Conservation (phyloP, 2,329 filamentous ascomycete genomes). For the Penicillium sp. region DNA sequence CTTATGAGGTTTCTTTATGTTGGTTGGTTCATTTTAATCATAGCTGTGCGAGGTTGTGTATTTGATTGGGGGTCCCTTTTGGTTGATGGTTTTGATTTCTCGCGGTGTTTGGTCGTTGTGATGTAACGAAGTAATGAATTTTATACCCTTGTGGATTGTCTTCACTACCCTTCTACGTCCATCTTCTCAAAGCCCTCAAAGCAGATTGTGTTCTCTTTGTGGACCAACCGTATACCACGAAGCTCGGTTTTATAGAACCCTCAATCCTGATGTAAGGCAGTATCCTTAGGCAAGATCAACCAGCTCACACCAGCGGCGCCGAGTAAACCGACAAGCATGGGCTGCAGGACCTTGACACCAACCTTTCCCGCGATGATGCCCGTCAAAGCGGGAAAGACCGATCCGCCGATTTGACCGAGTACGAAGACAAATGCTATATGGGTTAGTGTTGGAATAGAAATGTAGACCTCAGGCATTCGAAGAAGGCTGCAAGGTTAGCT, state of each 20-base stretch:
- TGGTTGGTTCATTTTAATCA: neutral
- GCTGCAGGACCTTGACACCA: slow-evolving; percentile 52
- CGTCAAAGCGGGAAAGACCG: slow-evolving; percentile 56
- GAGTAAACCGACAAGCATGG: slow-evolving; percentile 51
- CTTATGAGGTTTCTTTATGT: neutral
- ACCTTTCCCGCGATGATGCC: slow-evolving; percentile 49
- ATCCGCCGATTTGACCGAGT: slow-evolving; percentile 55
- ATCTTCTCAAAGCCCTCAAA: neutral
- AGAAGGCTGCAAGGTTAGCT: neutral
- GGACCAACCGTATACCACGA: neutral
- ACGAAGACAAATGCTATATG: slow-evolving; percentile 52
- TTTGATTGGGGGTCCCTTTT: neutral
- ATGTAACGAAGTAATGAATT: slow-evolving; percentile 23
- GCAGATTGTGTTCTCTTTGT: neutral
- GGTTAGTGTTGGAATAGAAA: neutral
- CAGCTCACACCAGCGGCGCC: slow-evolving; percentile 48
- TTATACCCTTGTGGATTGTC: slow-evolving; percentile 11
- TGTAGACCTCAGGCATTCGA: no score
- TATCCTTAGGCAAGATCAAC: slow-evolving; percentile 38
- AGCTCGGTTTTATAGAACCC: neutral
- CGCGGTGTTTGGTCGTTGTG: slow-evolving; percentile 2
- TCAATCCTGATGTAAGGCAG: slow-evolving; percentile 23
- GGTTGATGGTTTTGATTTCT: neutral
- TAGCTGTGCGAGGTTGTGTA: neutral
- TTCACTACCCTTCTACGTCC: neutral